Percentiles rank a stretch among this genome's conserved stretches.
phyloP scores from a whole-genome alignment of 768 basidiomycete species.

The Mycena epipterygia region DNA sequence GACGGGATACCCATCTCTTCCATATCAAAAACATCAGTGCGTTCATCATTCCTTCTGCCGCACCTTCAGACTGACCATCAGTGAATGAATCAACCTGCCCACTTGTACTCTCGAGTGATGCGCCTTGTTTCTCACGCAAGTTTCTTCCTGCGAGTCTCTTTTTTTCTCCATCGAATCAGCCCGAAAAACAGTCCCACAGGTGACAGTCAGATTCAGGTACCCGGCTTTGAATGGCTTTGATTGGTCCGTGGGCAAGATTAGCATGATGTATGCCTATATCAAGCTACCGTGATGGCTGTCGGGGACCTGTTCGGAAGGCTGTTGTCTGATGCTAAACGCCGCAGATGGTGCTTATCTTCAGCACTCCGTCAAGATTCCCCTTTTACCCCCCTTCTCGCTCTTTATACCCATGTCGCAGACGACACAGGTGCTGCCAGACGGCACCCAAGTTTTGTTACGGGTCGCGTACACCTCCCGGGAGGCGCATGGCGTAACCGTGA shows the following conservation, averaged over 20 bases:
- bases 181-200: background rate
- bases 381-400: background rate
- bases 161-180: background rate
- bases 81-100: background rate
- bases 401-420: background rate
- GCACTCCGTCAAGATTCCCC: slow-evolving; percentile 1
- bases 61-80: background rate
- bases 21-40: no score
- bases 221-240: background rate
- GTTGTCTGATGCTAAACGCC: slow-evolving; percentile 1
- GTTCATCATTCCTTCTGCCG: background rate
- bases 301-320: background rate
- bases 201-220: slow-evolving; percentile 9
- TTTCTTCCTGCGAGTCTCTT: background rate
- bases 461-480: slow-evolving; percentile 42
- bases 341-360: slow-evolving; percentile 3
- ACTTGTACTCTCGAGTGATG: background rate
- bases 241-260: background rate
- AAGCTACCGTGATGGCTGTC: slow-evolving; percentile 8
- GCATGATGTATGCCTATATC: slow-evolving; percentile 6
- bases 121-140: background rate
- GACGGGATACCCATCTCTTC: no score
- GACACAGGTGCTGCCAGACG: slow-evolving; percentile 2
- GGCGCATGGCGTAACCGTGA: slow-evolving; percentile 48
- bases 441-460: slow-evolving; percentile 1